Evolutionary conservation across 148 eudicot genomes (phyloP), one percentile per base, ranked within the genome.

Genomic region (Nyssa sinensis): DNA sequence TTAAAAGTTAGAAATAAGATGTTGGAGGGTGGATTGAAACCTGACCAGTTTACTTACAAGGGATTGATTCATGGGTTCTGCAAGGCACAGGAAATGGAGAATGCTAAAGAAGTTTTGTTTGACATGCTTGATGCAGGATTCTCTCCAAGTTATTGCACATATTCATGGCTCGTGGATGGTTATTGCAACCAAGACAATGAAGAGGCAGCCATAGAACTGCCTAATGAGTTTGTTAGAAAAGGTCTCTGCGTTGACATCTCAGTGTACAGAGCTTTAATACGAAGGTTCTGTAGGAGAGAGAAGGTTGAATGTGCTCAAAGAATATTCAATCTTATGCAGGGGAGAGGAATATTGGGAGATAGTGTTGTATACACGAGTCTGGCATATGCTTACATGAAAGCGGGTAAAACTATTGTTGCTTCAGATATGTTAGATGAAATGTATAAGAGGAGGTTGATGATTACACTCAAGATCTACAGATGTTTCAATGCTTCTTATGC

Each of bases 31-130:
- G 96, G 94, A 55, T 71, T 92, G 79, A 87, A 84, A 72, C 86
- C 82, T 6, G 92, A 94, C 69, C 69, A 72, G 21, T 92, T 83
- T 72, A 90, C 97, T 60, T 87, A 77, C 79, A 92, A 86, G 85
- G 97, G 96, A 53, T 76, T 94, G 58, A 85, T 92, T 78, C 96
- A 88, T 70, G 98, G 98, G 39, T 92, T 90, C 55, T 94, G 96
- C 86, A 87, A 78, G 74, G 73, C 72, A 12, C 66, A 41, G 28
- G 86, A 92, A 55, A 76, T 87, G 49, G 86, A 90, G 57, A 71
- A 74, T 53, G 98, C 91, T 68, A 94, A 94, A 79, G 87, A 85
- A 53, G 25, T 74, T 67, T 81, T 94, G 64, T 83, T 88, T 69
- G 88, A 88, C 28, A 94, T 94, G 97, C 73, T 88, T 64, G 71